Percentiles rank a stretch among this genome's conserved stretches.
phyloP scores from a whole-genome alignment of 352 stramenopile species.

The Phytophthora pinifolia region DNA sequence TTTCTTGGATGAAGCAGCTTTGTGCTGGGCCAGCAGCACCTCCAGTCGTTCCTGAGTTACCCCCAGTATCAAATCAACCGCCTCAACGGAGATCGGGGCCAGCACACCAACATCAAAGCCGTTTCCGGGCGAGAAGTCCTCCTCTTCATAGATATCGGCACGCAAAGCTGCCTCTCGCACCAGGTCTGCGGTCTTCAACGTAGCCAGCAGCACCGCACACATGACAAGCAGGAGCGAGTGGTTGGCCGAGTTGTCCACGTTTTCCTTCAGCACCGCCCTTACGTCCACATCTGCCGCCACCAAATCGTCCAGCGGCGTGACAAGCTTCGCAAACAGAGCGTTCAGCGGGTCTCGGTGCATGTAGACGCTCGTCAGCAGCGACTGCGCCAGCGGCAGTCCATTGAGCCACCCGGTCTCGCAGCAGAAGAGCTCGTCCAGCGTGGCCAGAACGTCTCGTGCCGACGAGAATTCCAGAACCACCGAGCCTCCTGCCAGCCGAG shows the following conservation, averaged over 20 bases:
- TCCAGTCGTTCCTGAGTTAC: conserved; percentile 53
- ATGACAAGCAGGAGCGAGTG: conserved; percentile 79
- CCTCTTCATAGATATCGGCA: conserved; percentile 96
- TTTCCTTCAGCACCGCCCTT: conserved; percentile 29
- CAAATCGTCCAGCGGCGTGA: conserved; percentile 34
- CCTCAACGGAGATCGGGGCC: conserved; percentile 38
- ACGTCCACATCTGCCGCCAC: conserved; percentile 28
- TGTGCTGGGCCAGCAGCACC: conserved; percentile 41
- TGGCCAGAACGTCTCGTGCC: conserved; percentile 68
- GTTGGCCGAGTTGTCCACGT: conserved; percentile 32
- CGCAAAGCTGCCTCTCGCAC: conserved; percentile 85
- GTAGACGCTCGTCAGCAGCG: conserved; percentile 90
- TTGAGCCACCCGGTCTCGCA: conserved; percentile 82
- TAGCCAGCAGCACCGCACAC: conserved; percentile 57
- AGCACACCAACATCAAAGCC: conserved; percentile 62
- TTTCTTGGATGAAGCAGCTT: conserved; percentile 49
- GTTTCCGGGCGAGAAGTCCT: conserved; percentile 90
- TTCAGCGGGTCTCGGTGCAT: conserved; percentile 74
- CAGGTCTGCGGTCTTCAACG: conserved; percentile 77
- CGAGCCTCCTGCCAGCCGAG: conserved; percentile 40
- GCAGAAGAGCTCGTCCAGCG: conserved; percentile 73
- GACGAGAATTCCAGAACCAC: conserved; percentile 69
- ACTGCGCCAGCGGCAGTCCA: conserved; percentile 86
- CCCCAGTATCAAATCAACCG: conserved; percentile 41
- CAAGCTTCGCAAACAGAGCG: conserved; percentile 61